Evolutionary conservation across 352 stramenopile species (phyloP).

Genomic region (Globisporangium spiculum): DNA sequence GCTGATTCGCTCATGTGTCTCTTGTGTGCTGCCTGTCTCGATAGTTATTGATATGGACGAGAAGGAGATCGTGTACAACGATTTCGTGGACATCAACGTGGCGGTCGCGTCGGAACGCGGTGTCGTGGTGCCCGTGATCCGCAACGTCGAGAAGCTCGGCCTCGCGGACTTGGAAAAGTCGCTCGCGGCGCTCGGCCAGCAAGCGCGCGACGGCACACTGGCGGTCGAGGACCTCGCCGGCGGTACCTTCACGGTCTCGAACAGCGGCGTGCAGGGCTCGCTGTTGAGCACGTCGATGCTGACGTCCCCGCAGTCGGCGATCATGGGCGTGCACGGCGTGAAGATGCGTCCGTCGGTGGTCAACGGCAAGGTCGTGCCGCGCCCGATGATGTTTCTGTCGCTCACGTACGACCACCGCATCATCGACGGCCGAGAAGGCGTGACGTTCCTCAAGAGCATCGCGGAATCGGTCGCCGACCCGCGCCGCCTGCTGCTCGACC

Average conservation of each 20-base stretch:
- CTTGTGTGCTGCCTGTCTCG: constrained; percentile 4
- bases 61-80: constrained; percentile 99
- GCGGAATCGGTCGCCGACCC: constrained; percentile 97
- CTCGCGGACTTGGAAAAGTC: constrained; percentile 96
- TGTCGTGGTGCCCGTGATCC: constrained; percentile 97
- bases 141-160: constrained; percentile 96
- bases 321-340: constrained; percentile 98
- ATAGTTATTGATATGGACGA: constrained; percentile 95
- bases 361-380: constrained; percentile 92
- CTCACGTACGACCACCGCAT: constrained; percentile 99
- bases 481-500: constrained; percentile 86
- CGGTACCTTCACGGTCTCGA: constrained; percentile 98
- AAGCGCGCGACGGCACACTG: constrained; percentile 63
- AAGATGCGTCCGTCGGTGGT: constrained; percentile 95
- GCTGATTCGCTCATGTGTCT: constrained; percentile 7
- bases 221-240: constrained; percentile 94
- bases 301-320: constrained; percentile 96
- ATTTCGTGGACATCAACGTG: constrained; percentile 98
- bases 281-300: constrained; percentile 99
- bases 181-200: constrained; percentile 88
- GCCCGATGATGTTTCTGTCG: constrained; percentile 99
- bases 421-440: constrained; percentile 98
- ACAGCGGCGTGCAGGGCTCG: constrained; percentile 96
- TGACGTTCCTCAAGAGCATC: constrained; percentile 99
- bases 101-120: constrained; percentile 94